Base-by-base conservation (phyloP, 768 basidiomycete species). In the Boletus tomentosulus region DNA sequence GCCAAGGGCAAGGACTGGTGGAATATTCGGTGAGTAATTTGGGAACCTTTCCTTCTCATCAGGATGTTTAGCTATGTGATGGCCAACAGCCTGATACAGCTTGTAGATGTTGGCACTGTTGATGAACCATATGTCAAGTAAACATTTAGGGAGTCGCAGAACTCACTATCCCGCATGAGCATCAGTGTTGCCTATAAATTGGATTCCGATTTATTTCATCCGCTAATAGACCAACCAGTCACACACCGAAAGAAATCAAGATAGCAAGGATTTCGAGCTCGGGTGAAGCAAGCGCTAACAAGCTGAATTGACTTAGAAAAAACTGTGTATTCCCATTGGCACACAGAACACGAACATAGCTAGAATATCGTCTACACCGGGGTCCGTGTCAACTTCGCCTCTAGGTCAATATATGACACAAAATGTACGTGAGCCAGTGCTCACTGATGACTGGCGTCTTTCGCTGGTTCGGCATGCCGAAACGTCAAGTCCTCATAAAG, bases 191-290 rank as follows among this genome's bases (percentile, higher is more conserved):
- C 91, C 89, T 90, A 59, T 7, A 35, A 38, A 24, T 30, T 39
- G 13, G 9, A 11, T 11, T 51, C 22, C 0, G 19, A 34, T 22
- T 25, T 25, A 16, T 31, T 50, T n/a, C 16, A 31, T 25, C 33
- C 41, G n/a, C 9, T 24, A 6, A 10, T 12, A 28, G 27, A 43
- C 28, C n/a, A 16, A 45, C 28, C 12, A 16, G 39, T 19, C 25
- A 64, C 80, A 60, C 64, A 86, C 88, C 92, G 65, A 86, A 95
- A 3, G 86, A 83, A 31, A 89, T 75, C 34, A 88, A 79, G 59
- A 86, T 85, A 1, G 87, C 87, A 33, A 89, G 68, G 13, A 96
- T 85, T 48, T 92, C 80, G 1, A 96, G 69, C 64, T 96, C 90
- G 11, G 92, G 92, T 10, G 88, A 90, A 16, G 90, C 79, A 24